Conservation (phyloP, 257 asterid species). For the Eustoma russellianum region DNA sequence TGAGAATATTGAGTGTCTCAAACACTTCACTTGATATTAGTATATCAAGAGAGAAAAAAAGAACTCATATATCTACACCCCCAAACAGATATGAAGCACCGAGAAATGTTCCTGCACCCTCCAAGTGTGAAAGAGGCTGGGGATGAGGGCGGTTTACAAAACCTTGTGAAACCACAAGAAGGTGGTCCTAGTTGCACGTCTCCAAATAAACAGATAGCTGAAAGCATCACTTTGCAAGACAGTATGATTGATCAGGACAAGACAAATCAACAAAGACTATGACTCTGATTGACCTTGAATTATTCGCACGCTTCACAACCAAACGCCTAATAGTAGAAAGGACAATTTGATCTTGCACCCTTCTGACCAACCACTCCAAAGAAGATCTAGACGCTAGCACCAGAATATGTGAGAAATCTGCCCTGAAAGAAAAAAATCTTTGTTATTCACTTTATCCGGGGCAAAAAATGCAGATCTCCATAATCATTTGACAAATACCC, state of each 20-base stretch:
- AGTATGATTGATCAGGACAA: neutral
- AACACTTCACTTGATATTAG: too few species aligned
- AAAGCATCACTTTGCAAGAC: too few species aligned
- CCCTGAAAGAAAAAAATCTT: slow-evolving; percentile 27
- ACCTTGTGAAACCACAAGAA: too few species aligned
- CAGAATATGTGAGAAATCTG: slow-evolving; percentile 30
- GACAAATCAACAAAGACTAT: neutral
- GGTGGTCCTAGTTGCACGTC: too few species aligned
- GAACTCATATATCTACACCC: too few species aligned
- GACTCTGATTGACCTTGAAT: slow-evolving; percentile 46
- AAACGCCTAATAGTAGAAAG: slow-evolving; percentile 57
- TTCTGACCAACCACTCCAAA: slow-evolving; percentile 72
- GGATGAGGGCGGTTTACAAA: too few species aligned
- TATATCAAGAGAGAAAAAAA: too few species aligned
- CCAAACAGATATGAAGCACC: too few species aligned
- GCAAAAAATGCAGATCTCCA: neutral
- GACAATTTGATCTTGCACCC: slow-evolving; percentile 69
- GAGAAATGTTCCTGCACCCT: too few species aligned
- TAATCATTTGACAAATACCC: neutral
- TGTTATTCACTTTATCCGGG: neutral
- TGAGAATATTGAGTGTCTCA: too few species aligned
- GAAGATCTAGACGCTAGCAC: slow-evolving; percentile 35
- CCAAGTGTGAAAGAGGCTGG: too few species aligned
- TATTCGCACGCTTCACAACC: slow-evolving; percentile 51
- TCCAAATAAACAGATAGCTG: too few species aligned